phyloP scores from a whole-genome alignment of 2,329 filamentous ascomycete species.

The Alternaria conjuncta region DNA sequence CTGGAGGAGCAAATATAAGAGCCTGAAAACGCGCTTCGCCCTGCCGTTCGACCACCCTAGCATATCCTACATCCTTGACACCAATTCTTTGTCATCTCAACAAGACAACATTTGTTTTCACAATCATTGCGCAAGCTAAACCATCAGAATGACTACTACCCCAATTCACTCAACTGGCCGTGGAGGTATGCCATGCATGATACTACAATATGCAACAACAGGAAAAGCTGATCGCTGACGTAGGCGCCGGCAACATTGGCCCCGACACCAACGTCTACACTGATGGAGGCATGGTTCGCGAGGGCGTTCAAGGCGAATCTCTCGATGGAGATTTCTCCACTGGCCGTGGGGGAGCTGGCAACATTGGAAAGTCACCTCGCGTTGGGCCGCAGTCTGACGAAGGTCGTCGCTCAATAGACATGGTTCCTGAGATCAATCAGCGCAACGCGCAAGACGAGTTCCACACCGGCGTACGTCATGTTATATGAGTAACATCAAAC shows the following conservation, averaged over 20 bases:
- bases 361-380: conserved; percentile 48
- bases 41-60: conserved; percentile 5
- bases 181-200: conserved; percentile 54
- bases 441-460: conserved; percentile 52
- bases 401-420: conserved; percentile 46
- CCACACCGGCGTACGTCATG: conserved; percentile 53
- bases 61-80: conserved; percentile 15
- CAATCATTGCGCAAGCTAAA: not conserved
- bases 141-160: conserved; percentile 34
- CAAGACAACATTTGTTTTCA: conserved; percentile 16
- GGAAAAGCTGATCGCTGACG: conserved; percentile 11
- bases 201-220: not conserved
- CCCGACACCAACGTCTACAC: conserved; percentile 56
- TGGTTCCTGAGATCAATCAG: conserved; percentile 53
- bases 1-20: conserved; percentile 45
- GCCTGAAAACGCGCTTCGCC: conserved; percentile 13
- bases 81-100: conserved; percentile 4
- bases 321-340: conserved; percentile 50
- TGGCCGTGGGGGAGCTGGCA: conserved; percentile 46
- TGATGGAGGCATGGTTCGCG: conserved; percentile 55
- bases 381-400: conserved; percentile 33
- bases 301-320: conserved; percentile 51
- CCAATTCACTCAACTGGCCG: conserved; percentile 63
- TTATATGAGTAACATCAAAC: too few species aligned
- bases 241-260: conserved; percentile 66